Base-by-base conservation (phyloP, 345 rosid species). In the Erysimum cheiranthoides region DNA sequence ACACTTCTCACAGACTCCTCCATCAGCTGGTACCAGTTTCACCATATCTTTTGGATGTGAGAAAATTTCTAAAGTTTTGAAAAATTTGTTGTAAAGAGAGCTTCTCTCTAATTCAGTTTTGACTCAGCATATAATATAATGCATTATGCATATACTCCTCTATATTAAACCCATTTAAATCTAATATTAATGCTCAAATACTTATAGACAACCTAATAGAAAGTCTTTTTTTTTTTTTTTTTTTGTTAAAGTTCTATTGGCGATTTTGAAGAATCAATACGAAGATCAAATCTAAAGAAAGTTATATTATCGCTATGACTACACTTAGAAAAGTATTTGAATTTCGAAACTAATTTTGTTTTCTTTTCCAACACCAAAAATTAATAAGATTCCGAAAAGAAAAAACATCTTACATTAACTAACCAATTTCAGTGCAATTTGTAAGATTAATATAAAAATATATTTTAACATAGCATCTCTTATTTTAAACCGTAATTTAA, bases 11-110 rank as follows among this genome's bases (percentile, higher is more conserved):
- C 18, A 51, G 16, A 31, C 43, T 42, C 38, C 43, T 53, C 77
- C 27, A 53, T 64, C 54, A 63, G 46, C 13, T 53, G 17, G 54
- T 43, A 63, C 56, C 77, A 39, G 28, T 63, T 73, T 42, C 64
- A 61, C 50, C 61, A 25, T 35, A 71, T 49, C 27, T 8, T 46
- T 46, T 59, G 28, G 18, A 60, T 27, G 16, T 60, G 60, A n/a
- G 13, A 45, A 16, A 31, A 5, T 40, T 13, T 38, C 14, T 56
- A 12, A 1, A 4, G 10, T 28, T 47, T 10, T 2, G 8, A 42
- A 45, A 21, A 32, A 70, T 2, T 5, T 25, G n/a, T 8, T 36
- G 2, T 58, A 14, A 58, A 39, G 16, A n/a, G 13, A 68, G 5
- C 17, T 34, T 66, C 16, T 10, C n/a, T 31, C 6, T 16, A 45